These are phyloP conservation scores for Atkinsonella texensis DNA, from an alignment of 2,329 filamentous ascomycete genomes.

Conservation along the genomic window DNA sequence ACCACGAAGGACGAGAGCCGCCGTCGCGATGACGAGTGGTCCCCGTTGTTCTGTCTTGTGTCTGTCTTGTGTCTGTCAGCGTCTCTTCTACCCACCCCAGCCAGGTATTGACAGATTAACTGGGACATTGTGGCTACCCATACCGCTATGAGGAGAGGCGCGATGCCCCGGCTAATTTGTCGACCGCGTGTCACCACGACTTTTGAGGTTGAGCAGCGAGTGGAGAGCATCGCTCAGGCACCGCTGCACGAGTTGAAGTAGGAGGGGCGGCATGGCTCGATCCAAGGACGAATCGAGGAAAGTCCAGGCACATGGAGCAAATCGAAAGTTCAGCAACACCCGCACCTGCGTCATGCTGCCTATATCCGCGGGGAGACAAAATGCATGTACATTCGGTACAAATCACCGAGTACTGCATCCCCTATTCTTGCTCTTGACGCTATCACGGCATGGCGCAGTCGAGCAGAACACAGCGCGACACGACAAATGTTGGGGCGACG, in stretches of 20 bases:
- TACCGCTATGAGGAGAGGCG: too few species aligned
- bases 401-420: not conserved
- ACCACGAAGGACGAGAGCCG: too few species aligned
- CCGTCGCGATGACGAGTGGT: not conserved
- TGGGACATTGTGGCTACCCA: too few species aligned
- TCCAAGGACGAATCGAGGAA: slow-evolving; percentile 2
- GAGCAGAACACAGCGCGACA: not conserved
- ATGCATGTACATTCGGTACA: too few species aligned
- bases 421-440: not conserved
- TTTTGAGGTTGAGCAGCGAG: not conserved
- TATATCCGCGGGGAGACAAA: not conserved
- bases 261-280: not conserved
- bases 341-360: not conserved
- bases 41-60: not conserved
- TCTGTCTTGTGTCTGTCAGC: not conserved
- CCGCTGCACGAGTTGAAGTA: not conserved
- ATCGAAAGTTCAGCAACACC: slow-evolving; percentile 3
- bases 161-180: too few species aligned
- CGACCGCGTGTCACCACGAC: too few species aligned
- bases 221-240: slow-evolving; percentile 3
- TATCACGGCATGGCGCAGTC: not conserved
- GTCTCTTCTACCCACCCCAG: too few species aligned
- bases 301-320: slow-evolving; percentile 5
- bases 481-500: not conserved
- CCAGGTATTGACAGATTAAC: too few species aligned